Percentiles rank a stretch among this genome's conserved stretches.
Evolutionary conservation across 768 basidiomycete species (phyloP).

Genomic region (Stropharia rugosoannulata): DNA sequence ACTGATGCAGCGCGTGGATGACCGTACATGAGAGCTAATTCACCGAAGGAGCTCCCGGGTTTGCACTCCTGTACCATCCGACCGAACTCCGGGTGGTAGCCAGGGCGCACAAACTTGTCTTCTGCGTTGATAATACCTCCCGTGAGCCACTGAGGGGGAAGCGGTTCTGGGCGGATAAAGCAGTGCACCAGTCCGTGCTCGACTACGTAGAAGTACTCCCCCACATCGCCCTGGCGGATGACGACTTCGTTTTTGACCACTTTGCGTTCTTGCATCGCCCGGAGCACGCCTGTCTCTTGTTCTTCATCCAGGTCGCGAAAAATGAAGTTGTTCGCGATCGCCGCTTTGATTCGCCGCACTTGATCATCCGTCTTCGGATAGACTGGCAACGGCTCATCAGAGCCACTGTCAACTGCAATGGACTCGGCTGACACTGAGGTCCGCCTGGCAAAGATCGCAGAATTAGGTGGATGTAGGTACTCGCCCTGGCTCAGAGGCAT

Average conservation of each 20-base stretch:
- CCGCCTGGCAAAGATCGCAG: conserved; percentile 84
- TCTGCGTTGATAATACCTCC: conserved; percentile 39
- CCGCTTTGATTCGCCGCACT: conserved; percentile 80
- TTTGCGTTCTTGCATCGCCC: conserved; percentile 90
- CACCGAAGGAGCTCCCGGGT: conserved; percentile 88
- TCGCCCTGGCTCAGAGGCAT: conserved; percentile 54
- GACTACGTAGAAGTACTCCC: conserved; percentile 97
- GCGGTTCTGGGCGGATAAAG: conserved; percentile 70
- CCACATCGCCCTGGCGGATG: conserved; percentile 95
- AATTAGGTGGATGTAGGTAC: conserved; percentile 69
- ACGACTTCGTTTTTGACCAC: conserved; percentile 80
- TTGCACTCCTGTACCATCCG: conserved; percentile 83
- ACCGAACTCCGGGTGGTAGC: conserved; percentile 70
- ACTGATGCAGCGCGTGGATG: conserved; percentile 96
- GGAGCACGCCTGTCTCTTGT: conserved; percentile 88
- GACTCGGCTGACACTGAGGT: conserved; percentile 97
- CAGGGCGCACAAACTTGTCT: conserved; percentile 61
- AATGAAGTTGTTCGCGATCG: conserved; percentile 87
- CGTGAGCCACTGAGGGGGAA: conserved; percentile 58
- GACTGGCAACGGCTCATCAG: conserved; percentile 68
- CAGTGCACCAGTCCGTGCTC: conserved; percentile 86
- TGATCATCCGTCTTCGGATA: conserved; percentile 83
- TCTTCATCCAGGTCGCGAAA: conserved; percentile 97
- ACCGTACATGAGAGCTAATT: conserved; percentile 97
- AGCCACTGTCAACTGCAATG: conserved; percentile 74